Percentiles rank a stretch among this genome's conserved stretches.
Conservation (phyloP, 768 basidiomycete genomes). For the Russula foetens region DNA sequence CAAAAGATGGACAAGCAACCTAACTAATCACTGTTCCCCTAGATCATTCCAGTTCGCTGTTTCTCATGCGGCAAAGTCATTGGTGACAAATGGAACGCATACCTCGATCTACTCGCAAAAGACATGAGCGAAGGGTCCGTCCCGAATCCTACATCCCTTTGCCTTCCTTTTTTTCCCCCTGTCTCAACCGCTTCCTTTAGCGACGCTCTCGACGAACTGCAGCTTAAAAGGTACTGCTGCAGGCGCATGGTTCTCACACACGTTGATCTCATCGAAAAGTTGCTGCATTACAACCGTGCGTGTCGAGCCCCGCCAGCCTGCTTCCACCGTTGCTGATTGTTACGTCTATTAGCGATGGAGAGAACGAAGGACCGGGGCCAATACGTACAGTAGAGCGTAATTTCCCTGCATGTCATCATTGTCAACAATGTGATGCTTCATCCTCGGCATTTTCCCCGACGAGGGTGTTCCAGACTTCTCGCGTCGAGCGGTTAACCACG, state of each 20-base stretch:
- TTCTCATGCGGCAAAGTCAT: conserved; percentile 97
- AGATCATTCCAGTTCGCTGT: conserved; percentile 96
- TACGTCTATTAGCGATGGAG: conserved; percentile 22
- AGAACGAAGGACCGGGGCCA: conserved; percentile 21
- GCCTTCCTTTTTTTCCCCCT: neutral
- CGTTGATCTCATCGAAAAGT: conserved; percentile 95
- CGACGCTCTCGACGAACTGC: conserved; percentile 82
- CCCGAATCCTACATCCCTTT: neutral
- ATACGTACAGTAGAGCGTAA: neutral
- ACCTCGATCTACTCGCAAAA: conserved; percentile 70
- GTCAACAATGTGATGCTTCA: neutral
- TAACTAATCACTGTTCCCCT: neutral
- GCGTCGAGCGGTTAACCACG: too few species aligned
- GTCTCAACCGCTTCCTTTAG: conserved; percentile 32
- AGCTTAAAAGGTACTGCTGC: conserved; percentile 93
- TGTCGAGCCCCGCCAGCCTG: conserved; percentile 11
- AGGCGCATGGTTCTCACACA: conserved; percentile 96
- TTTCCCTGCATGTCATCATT: neutral
- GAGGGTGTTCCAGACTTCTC: too few species aligned
- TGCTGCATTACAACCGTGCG: conserved; percentile 92
- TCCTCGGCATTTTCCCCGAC: neutral
- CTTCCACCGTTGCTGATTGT: neutral
- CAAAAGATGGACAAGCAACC: neutral
- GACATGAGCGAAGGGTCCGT: conserved; percentile 85
- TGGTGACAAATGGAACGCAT: conserved; percentile 91